phyloP scores from a whole-genome alignment of 345 rosid species.

The Lepidium sativum region DNA sequence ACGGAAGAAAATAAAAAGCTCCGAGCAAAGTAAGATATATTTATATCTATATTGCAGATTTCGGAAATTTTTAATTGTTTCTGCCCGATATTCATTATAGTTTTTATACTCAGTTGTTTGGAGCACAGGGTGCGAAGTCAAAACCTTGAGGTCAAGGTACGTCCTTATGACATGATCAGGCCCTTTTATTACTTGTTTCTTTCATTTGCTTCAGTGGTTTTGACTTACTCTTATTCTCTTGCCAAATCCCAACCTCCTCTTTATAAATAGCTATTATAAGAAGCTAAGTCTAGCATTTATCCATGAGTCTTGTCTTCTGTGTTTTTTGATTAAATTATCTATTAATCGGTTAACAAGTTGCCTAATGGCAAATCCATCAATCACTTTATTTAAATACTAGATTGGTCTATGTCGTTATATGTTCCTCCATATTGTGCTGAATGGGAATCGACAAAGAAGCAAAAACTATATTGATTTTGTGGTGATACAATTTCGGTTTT shows the following conservation, averaged over 20 bases:
- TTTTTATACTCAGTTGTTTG: constrained; percentile 39
- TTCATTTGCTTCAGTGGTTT: background rate
- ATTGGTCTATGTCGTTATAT: background rate
- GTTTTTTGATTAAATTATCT: background rate
- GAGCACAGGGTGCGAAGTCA: constrained; percentile 52
- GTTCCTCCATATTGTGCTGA: background rate
- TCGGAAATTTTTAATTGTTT: background rate
- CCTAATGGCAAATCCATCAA: background rate
- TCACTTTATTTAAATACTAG: background rate
- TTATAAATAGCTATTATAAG: background rate
- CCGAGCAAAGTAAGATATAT: constrained; percentile 45
- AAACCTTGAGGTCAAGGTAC: constrained; percentile 61
- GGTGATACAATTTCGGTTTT: background rate
- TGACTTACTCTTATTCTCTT: constrained; percentile 3
- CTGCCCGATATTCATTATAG: background rate
- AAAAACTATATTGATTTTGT: too few relatives aligned
- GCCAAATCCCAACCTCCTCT: constrained; percentile 1
- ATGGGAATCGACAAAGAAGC: background rate
- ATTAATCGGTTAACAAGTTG: background rate
- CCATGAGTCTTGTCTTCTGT: background rate
- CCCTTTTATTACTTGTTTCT: background rate
- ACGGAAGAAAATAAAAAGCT: constrained; percentile 62
- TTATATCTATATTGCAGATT: background rate
- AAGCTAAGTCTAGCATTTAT: background rate
- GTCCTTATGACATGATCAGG: background rate